A percentile compares a stretch with the other conserved stretches of the same genome.
phyloP scores from a whole-genome alignment of 345 rosid genomes.

The Carallia pectinifolia region DNA sequence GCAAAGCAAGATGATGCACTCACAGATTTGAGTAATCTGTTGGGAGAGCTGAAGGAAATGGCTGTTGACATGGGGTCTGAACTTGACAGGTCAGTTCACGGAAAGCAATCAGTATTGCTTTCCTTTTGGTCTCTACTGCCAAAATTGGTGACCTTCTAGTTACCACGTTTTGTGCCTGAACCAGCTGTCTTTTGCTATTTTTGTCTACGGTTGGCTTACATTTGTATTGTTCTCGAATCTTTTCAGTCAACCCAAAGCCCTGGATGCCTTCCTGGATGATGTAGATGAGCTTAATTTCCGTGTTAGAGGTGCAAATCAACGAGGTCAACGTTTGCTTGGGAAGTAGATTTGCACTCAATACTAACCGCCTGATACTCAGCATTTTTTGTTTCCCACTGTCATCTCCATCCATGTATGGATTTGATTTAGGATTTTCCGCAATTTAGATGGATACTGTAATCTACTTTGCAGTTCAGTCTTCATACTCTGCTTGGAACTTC shows the following conservation, averaged over 20 bases:
- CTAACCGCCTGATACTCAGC: not conserved
- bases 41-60: constrained; percentile 79
- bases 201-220: too few species aligned
- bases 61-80: constrained; percentile 86
- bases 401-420: constrained; percentile 6
- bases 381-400: not conserved
- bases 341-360: constrained; percentile 41
- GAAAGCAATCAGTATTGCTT: not conserved
- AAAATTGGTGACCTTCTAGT: not conserved
- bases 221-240: not conserved
- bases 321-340: constrained; percentile 62
- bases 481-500: not conserved
- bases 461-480: not conserved
- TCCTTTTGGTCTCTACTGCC: too few species aligned
- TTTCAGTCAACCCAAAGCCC: constrained; percentile 64
- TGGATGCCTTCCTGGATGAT: constrained; percentile 61
- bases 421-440: not conserved
- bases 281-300: constrained; percentile 67
- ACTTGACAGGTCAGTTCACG: constrained; percentile 54
- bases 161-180: not conserved
- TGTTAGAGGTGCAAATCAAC: constrained; percentile 57
- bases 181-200: too few species aligned
- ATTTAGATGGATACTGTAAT: not conserved
- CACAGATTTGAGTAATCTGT: constrained; percentile 58
- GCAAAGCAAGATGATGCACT: constrained; percentile 81